These are phyloP conservation scores for Edaphochlamys debaryana DNA, from an alignment of 139 green algal species.

Conservation along the genomic window DNA sequence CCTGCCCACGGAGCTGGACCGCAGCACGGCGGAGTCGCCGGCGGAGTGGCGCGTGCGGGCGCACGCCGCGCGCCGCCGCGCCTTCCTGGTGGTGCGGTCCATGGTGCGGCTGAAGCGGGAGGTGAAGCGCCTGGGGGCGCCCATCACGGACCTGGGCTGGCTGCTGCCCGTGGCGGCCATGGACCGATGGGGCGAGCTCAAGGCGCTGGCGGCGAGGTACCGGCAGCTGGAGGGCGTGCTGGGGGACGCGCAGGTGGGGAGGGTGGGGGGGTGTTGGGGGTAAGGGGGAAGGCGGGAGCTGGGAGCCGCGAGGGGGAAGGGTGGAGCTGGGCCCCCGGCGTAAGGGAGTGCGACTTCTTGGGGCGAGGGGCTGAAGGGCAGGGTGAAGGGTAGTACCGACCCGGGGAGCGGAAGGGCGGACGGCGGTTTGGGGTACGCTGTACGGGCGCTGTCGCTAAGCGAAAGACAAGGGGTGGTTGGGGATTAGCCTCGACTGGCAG, in stretches of 20 bases:
- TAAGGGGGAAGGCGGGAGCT: not conserved
- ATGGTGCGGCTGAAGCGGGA: slow-evolving; percentile 41
- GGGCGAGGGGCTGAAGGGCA: no score
- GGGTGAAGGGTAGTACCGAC: no score
- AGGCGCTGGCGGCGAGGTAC: slow-evolving; percentile 33
- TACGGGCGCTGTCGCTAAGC: no score
- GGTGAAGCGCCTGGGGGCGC: slow-evolving; percentile 15
- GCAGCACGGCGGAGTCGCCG: slow-evolving; percentile 2
- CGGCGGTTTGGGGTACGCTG: no score
- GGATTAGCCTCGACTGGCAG: no score
- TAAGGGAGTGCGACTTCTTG: not conserved
- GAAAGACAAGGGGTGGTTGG: no score
- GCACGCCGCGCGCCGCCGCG: slow-evolving; percentile 19
- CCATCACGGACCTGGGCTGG: slow-evolving; percentile 29
- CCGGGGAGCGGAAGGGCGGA: no score
- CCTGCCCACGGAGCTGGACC: slow-evolving; percentile 39
- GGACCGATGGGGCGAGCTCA: slow-evolving; percentile 39
- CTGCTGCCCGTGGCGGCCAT: slow-evolving; percentile 30
- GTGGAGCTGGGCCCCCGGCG: not conserved
- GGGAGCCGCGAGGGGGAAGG: not conserved
- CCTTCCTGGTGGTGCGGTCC: slow-evolving; percentile 30
- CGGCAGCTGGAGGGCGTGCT: slow-evolving; percentile 1
- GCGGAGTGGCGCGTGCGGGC: slow-evolving; percentile 27
- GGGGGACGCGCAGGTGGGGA: slow-evolving; percentile 4
- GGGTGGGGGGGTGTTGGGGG: no score